Base-by-base conservation (phyloP, 148 eudicot genomes). In the Silene conica region DNA sequence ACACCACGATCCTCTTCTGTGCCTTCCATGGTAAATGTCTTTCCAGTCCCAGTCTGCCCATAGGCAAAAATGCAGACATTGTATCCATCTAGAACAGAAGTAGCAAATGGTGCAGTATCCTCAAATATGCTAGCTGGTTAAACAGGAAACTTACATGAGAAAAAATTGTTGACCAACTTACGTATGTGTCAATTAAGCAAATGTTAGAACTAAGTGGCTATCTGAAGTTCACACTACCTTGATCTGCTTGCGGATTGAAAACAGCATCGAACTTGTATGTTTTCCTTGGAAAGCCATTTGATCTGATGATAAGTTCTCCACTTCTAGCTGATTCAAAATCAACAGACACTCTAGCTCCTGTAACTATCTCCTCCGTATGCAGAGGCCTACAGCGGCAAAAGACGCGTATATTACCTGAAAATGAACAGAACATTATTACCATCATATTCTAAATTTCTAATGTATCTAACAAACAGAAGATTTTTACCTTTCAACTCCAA, bases 21-120 rank as follows among this genome's bases (percentile, higher is more conserved):
- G 50, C 98, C 98, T 76, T 94, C 98, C 98, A 94, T 94, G 41
- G 98, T 94, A 76, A 87, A 94, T 31, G 98, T 94, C 67, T 94
- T 94, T 63, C 98, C 98, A 23, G 93, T 92, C 48, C 98, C 98
- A 18, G 98, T 94, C 82, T 94, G 98, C 57, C 98, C 98, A 76
- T 94, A 94, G 38, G 98, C 98, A 81, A 94, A 94, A 74, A 94
- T 91, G 80, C 98, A 94, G 11, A 90, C 93, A 74, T 92, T 94
- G 84, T 89, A 94, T 50, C 98, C 98, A 85, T 94, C 98, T 55
- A 94, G 83, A 55, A 94, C 98, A 34, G 98, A 94, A 56, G 88
- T 80, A 77, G 92, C 97, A 79, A 94, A 84, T 69, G 97, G 89
- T 43, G 97, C 86, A 45, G 97, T 92, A 67, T 89, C 97, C 90